A percentile compares a stretch with the other conserved stretches of the same genome.
Evolutionary conservation across 1,284 basidiomycete species (phyloP).

Genomic region (Microbotryomycetes sp.): DNA sequence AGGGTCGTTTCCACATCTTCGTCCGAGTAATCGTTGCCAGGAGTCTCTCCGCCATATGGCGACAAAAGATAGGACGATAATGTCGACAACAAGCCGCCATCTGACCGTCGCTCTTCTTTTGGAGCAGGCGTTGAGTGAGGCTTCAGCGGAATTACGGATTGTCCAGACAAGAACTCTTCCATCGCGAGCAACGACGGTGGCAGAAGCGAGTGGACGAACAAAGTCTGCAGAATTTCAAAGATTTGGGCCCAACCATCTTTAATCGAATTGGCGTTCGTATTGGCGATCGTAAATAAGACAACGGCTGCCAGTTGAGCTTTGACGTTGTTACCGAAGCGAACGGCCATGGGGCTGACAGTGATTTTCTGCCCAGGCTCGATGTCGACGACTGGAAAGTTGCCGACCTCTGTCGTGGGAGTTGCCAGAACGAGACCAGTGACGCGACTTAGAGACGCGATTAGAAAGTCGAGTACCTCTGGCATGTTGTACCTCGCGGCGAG

Average conservation of each 20-base stretch:
- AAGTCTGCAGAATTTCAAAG: slow-evolving; percentile 95
- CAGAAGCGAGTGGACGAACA: slow-evolving; percentile 88
- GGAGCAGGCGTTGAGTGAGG: slow-evolving; percentile 56
- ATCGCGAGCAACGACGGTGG: slow-evolving; percentile 85
- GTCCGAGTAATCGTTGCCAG: slow-evolving; percentile 52
- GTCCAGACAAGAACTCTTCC: slow-evolving; percentile 85
- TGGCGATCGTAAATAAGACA: slow-evolving; percentile 94
- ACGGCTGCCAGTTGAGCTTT: slow-evolving; percentile 95
- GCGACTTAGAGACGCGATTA: slow-evolving; percentile 83
- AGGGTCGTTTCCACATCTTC: slow-evolving; percentile 89
- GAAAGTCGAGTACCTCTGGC: slow-evolving; percentile 93
- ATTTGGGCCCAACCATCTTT: slow-evolving; percentile 89
- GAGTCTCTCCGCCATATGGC: slow-evolving; percentile 58
- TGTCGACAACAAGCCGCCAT: slow-evolving; percentile 85
- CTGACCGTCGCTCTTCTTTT: slow-evolving; percentile 55
- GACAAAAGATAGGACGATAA: slow-evolving; percentile 95
- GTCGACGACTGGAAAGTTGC: slow-evolving; percentile 85
- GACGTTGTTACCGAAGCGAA: slow-evolving; percentile 91
- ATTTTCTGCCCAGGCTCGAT: slow-evolving; percentile 77
- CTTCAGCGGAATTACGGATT: slow-evolving; percentile 82
- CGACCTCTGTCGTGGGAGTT: slow-evolving; percentile 47
- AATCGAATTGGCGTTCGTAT: slow-evolving; percentile 79
- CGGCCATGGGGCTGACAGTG: slow-evolving; percentile 84
- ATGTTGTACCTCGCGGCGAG: slow-evolving; percentile 81
- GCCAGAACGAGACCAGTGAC: slow-evolving; percentile 35